phyloP scores from a whole-genome alignment of 1,139 yeast genomes.

The Protomyces pachydermus region DNA sequence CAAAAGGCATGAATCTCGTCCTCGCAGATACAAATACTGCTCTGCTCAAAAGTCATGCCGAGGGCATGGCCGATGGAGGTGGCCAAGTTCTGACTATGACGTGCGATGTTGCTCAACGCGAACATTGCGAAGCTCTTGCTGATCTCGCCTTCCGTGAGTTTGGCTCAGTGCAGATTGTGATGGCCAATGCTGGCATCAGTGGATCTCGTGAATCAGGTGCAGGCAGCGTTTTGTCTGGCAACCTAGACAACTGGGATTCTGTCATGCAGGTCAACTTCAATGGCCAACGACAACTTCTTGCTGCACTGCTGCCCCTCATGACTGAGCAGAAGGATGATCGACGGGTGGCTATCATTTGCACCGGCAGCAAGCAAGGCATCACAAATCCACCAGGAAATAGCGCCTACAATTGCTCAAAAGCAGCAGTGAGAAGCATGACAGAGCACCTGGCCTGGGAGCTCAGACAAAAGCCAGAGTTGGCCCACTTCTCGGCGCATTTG shows the following conservation, averaged over 20 bases:
- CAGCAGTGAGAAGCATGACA: slow-evolving; percentile 36
- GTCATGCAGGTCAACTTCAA: slow-evolving; percentile 36
- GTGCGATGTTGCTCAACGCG: slow-evolving; percentile 34
- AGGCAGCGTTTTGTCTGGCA: slow-evolving; percentile 30
- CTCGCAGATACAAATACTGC: slow-evolving; percentile 33
- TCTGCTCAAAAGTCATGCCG: background rate
- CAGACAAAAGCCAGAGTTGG: slow-evolving; percentile 27
- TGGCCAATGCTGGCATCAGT: slow-evolving; percentile 36
- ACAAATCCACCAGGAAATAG: slow-evolving; percentile 39
- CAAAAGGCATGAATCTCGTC: slow-evolving; percentile 37
- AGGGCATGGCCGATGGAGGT: slow-evolving; percentile 30
- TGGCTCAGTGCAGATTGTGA: slow-evolving; percentile 34
- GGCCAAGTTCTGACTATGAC: slow-evolving; percentile 30
- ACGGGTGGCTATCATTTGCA: slow-evolving; percentile 33
- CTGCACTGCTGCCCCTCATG: slow-evolving; percentile 34
- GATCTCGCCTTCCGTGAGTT: slow-evolving; percentile 33
- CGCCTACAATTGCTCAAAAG: slow-evolving; percentile 37
- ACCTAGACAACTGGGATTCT: slow-evolving; percentile 32
- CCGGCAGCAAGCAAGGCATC: slow-evolving; percentile 38
- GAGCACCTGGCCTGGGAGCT: slow-evolving; percentile 36
- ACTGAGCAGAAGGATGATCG: slow-evolving; percentile 30
- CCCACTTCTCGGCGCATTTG: slow-evolving; percentile 34
- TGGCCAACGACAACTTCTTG: slow-evolving; percentile 35
- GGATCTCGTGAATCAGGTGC: slow-evolving; percentile 31
- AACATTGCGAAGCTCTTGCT: slow-evolving; percentile 33